These are phyloP conservation scores for Suhomyces emberorum DNA, from an alignment of 805 yeast genomes.

Conservation along the genomic window DNA sequence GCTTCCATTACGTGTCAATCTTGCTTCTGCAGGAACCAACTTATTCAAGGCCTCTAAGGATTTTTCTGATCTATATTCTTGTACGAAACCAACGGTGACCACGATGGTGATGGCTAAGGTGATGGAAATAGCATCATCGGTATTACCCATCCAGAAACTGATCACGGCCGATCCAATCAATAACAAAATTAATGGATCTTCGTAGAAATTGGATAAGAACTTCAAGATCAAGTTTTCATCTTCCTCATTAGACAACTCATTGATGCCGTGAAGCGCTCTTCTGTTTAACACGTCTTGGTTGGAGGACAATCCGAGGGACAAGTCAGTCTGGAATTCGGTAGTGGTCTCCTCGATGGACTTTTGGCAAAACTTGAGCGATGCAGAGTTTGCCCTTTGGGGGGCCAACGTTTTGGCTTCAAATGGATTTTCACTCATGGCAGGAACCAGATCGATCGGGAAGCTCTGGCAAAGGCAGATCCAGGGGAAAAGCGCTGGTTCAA, in stretches of 20 bases:
- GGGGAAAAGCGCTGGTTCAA: too few species aligned
- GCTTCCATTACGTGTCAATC: constrained; percentile 77
- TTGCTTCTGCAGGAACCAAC: constrained; percentile 95
- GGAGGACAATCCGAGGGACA: constrained; percentile 57
- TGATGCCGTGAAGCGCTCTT: constrained; percentile 72
- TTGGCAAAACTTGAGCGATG: constrained; percentile 64
- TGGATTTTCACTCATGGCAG: constrained; percentile 41
- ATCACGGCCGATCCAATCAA: constrained; percentile 87
- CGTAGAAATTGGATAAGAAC: constrained; percentile 77
- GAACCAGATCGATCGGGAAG: too few species aligned
- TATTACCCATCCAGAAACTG: constrained; percentile 90
- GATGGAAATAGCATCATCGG: constrained; percentile 92
- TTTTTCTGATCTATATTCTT: constrained; percentile 93
- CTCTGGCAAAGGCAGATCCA: too few species aligned
- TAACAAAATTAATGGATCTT: constrained; percentile 85
- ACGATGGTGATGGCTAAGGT: constrained; percentile 90
- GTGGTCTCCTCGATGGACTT: constrained; percentile 65
- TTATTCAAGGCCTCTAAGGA: constrained; percentile 89
- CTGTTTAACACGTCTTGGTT: constrained; percentile 70
- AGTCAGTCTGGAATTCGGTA: constrained; percentile 59
- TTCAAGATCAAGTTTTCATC: constrained; percentile 70
- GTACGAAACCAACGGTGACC: constrained; percentile 95
- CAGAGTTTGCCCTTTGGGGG: constrained; percentile 33
- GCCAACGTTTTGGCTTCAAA: constrained; percentile 22
- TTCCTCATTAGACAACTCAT: constrained; percentile 75